Evolutionary conservation across 495 filamentous ascomycete genomes (phyloP).

Genomic region (Penicillium canariense): DNA sequence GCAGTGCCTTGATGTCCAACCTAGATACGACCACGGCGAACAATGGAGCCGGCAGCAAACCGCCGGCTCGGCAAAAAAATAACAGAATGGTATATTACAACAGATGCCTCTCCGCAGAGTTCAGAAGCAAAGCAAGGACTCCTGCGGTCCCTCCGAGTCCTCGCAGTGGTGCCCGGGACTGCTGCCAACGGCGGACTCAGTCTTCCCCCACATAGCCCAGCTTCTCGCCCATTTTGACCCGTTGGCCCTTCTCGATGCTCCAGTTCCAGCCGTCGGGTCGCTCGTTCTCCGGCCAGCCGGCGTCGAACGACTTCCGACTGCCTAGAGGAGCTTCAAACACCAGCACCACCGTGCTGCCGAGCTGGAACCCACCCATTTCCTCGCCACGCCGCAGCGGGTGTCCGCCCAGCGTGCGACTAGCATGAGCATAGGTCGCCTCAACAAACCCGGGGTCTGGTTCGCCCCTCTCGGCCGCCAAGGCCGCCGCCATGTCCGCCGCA

Average conservation of each 20-base stretch:
- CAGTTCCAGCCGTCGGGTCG: conserved; percentile 74
- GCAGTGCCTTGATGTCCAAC: background rate
- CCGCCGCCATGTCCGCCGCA: conserved; percentile 76
- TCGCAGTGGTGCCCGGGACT: background rate
- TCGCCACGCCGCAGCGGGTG: conserved; percentile 82
- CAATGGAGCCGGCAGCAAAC: background rate
- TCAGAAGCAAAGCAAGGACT: conserved; percentile 1
- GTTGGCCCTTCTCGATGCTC: conserved; percentile 79
- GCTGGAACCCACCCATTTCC: conserved; percentile 97
- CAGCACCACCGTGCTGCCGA: conserved; percentile 92
- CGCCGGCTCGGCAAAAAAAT: background rate
- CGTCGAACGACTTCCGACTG: conserved; percentile 59
- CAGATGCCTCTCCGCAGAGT: background rate
- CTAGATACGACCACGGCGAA: background rate
- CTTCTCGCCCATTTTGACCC: conserved; percentile 82
- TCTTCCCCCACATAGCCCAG: conserved; percentile 60
- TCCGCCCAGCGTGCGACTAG: conserved; percentile 74
- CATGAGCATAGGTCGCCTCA: conserved; percentile 83
- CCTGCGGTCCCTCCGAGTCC: background rate
- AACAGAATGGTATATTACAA: conserved; percentile 25
- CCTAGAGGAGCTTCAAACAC: conserved; percentile 92
- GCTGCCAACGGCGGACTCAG: background rate
- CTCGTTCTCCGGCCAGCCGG: conserved; percentile 55
- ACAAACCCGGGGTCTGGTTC: conserved; percentile 82
- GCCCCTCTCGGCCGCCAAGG: conserved; percentile 68